Conservation (phyloP, 2,329 filamentous ascomycete genomes). For the Geoglossum cookeanum region DNA sequence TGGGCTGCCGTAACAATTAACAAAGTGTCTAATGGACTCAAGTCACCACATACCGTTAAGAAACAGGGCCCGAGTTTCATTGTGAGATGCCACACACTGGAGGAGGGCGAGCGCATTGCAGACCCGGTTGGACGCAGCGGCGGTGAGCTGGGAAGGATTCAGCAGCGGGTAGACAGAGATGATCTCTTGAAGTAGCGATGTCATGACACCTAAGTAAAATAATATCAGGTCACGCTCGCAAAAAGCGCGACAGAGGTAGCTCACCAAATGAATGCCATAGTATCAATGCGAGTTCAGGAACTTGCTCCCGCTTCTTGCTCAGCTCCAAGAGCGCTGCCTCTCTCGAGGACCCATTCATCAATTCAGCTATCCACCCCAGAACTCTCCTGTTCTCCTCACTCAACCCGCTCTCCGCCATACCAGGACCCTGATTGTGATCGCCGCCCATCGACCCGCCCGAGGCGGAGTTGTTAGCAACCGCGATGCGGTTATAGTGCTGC, state of each 20-base stretch:
- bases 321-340: conserved; percentile 86
- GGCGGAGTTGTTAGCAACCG: conserved; percentile 39
- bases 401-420: conserved; percentile 42
- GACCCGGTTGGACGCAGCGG: conserved; percentile 90
- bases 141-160: conserved; percentile 91
- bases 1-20: conserved; percentile 42
- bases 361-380: conserved; percentile 80
- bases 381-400: conserved; percentile 85
- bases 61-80: conserved; percentile 85
- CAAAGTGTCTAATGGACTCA: not conserved
- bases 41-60: conserved; percentile 50
- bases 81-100: conserved; percentile 94
- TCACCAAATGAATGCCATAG: conserved; percentile 96
- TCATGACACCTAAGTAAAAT: conserved; percentile 67
- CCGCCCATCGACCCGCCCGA: conserved; percentile 6
- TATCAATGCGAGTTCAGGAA: conserved; percentile 86
- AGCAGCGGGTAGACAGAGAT: conserved; percentile 95
- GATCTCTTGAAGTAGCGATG: conserved; percentile 89
- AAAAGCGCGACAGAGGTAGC: conserved; percentile 12
- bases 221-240: conserved; percentile 4
- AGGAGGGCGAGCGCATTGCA: conserved; percentile 92
- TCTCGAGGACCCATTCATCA: conserved; percentile 69
- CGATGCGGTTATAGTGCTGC: conserved; percentile 54
- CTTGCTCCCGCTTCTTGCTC: conserved; percentile 96
- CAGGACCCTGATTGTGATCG: conserved; percentile 18